Evolutionary conservation across 1,284 basidiomycete species (phyloP), one percentile per base, ranked within the genome.

Genomic region (Ustilago crameri): DNA sequence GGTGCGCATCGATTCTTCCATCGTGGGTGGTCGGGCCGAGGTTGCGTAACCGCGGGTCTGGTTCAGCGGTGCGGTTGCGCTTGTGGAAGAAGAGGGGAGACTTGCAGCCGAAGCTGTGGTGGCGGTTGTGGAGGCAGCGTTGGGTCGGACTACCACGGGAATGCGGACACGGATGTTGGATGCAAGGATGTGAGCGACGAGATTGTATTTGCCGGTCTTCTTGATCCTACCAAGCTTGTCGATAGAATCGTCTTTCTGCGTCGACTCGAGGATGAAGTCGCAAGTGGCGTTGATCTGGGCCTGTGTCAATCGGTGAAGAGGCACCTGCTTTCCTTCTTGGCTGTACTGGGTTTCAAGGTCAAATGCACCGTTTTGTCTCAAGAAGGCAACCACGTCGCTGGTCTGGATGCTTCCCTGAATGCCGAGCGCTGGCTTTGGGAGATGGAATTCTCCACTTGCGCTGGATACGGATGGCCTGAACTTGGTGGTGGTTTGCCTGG

Each of bases 1-100:
- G 55, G 40, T 41, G 24, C 70, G 60, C 72, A 80, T 80, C 30
- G 76, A 69, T 1, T 45, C 7, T 20, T 76, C 76, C 63, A 79
- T 78, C 42, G 26, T 52, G 1, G 55, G 65, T 18, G 18, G 30
- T 12, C 40, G 4, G 27, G 53, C 34, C 1, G 57, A 59, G 3
- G 69, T 67, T 18, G 62, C 68, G 53, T 65, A 71, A 9, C 57
- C 62, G 9, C 68, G 57, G 8, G 37, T 49, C 24, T 69, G 66
- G 22, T 52, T n/a, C n/a, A n/a, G n/a, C n/a, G n/a, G n/a, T n/a
- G n/a, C n/a, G n/a, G n/a, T n/a, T n/a, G n/a, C n/a, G n/a, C n/a
- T n/a, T n/a, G n/a, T n/a, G n/a, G n/a, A n/a, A n/a, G 48, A 27
- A 18, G 66, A 48, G 10, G 56, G 14, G 9, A 48, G 9, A 10